These are phyloP conservation scores for Aspergillus piperis DNA, from an alignment of 2,329 filamentous ascomycete species.

Conservation along the genomic window DNA sequence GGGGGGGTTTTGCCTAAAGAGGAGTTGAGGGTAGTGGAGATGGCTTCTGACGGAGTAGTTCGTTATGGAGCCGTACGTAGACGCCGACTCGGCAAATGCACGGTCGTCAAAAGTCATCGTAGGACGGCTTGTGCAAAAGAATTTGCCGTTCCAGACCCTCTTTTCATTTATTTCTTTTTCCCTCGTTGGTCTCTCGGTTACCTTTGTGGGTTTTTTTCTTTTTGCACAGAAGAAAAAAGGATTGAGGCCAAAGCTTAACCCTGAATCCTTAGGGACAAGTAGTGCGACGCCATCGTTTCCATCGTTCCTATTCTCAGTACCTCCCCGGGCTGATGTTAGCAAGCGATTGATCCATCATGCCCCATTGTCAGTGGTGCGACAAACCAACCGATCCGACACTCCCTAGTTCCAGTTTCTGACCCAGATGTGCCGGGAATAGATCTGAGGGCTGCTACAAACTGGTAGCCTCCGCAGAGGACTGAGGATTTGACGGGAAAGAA, in stretches of 20 bases:
- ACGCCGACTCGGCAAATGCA: not conserved
- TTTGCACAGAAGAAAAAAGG: no score
- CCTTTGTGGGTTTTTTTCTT: not conserved
- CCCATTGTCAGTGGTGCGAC: constrained; percentile 3
- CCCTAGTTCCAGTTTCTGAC: not conserved
- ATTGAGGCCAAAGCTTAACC: constrained; percentile 1
- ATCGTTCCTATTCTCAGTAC: not conserved
- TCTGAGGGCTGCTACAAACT: not conserved
- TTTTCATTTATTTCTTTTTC: constrained; percentile 5
- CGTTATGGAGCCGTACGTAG: not conserved
- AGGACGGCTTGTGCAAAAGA: not conserved
- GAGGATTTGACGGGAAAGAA: not conserved
- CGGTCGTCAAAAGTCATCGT: not conserved
- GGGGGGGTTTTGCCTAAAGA: not conserved
- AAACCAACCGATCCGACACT: not conserved
- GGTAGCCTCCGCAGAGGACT: not conserved
- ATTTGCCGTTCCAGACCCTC: not conserved
- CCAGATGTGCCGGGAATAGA: not conserved
- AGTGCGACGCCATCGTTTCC: not conserved
- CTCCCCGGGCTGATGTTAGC: not conserved
- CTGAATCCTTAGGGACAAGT: not conserved
- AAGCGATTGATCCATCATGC: not conserved
- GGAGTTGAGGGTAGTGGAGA: not conserved
- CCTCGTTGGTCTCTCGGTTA: not conserved
- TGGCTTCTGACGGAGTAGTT: not conserved